These are phyloP conservation scores for Chalara sp. DNA, from an alignment of 2,329 filamentous ascomycete genomes.

Conservation along the genomic window DNA sequence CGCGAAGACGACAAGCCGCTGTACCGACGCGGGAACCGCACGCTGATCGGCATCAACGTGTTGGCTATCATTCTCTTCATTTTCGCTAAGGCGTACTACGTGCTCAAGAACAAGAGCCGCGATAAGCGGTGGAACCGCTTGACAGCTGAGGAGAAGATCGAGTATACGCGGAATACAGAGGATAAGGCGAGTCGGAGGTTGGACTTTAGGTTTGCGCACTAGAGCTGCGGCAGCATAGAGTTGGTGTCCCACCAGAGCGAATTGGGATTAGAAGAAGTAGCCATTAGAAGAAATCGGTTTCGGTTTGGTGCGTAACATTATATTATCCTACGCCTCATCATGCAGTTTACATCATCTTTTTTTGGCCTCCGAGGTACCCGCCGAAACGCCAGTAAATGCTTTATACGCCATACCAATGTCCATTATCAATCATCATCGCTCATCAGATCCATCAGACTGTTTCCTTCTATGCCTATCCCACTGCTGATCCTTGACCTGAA, in stretches of 20 bases:
- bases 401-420: neutral
- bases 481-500: constrained; percentile 30
- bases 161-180: constrained; percentile 30
- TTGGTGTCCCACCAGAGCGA: too few relatives aligned
- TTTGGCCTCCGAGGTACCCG: too few relatives aligned
- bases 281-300: too few relatives aligned
- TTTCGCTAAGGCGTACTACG: constrained; percentile 41
- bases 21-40: constrained; percentile 50
- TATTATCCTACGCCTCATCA: too few relatives aligned
- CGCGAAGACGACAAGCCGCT: constrained; percentile 44
- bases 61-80: constrained; percentile 43
- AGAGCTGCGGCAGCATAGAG: neutral
- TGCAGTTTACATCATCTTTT: too few relatives aligned
- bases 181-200: constrained; percentile 32
- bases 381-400: neutral
- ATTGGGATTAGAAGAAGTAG: too few relatives aligned
- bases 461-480: constrained; percentile 29
- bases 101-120: constrained; percentile 34
- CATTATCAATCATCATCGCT: constrained; percentile 42
- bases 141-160: constrained; percentile 32
- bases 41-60: constrained; percentile 43
- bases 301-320: too few relatives aligned
- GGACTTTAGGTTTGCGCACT: constrained; percentile 33
- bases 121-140: constrained; percentile 38
- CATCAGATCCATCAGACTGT: constrained; percentile 46